phyloP scores from a whole-genome alignment of 306 rosid species.

The Ziziphus jujuba region DNA sequence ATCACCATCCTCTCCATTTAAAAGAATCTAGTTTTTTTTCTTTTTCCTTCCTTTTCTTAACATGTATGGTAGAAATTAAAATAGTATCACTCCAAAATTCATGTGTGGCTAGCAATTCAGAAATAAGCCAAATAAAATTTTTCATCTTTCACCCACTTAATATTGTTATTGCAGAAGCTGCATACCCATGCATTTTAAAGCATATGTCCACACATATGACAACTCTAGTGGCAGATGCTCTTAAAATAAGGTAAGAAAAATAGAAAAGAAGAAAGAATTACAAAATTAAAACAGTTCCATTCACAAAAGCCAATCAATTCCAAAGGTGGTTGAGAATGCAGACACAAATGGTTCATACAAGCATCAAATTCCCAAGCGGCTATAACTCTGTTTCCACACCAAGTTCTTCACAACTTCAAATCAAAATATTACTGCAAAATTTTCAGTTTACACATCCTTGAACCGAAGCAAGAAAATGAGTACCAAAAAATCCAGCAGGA shows the following conservation, averaged over 20 bases:
- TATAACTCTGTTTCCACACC: constrained; percentile 17
- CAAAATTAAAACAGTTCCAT: constrained; percentile 5
- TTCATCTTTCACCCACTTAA: background rate
- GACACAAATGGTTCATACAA: constrained; percentile 14
- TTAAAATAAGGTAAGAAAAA: too few species aligned
- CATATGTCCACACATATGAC: background rate
- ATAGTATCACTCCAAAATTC: too few species aligned
- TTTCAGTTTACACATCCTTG: too few species aligned
- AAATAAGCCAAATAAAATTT: background rate
- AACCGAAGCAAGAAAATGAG: background rate
- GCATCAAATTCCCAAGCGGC: constrained; percentile 21
- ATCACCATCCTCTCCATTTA: too few species aligned
- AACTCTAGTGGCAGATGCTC: background rate
- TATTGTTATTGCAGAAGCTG: too few species aligned
- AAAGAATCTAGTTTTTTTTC: too few species aligned
- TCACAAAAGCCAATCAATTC: constrained; percentile 20
- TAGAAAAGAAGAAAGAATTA: background rate
- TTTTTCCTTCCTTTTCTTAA: too few species aligned
- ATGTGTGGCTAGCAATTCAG: too few species aligned
- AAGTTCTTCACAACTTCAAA: constrained; percentile 6
- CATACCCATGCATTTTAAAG: too few species aligned
- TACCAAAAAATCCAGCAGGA: background rate
- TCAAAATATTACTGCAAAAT: background rate
- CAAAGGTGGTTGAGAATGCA: constrained; percentile 6
- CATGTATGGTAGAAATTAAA: too few species aligned